Percentiles rank a stretch among this genome's conserved stretches.
Conservation (phyloP, 352 stramenopile genomes). For the Globisporangium acanthophoron region DNA sequence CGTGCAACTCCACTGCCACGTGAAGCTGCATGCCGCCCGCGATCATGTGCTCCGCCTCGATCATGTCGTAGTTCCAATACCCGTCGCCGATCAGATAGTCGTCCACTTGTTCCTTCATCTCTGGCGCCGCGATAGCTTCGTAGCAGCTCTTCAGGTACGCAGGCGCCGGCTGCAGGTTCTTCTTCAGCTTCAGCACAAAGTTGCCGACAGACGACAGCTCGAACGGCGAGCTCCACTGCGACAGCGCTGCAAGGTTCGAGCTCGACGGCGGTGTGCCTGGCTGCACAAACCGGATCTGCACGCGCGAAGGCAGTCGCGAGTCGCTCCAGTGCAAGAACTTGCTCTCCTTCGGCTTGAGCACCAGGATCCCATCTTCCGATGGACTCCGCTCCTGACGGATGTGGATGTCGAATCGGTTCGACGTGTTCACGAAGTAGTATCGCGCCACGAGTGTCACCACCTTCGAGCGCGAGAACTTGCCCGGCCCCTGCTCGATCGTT, state of each 20-base stretch:
- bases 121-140: constrained; percentile 20
- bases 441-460: constrained; percentile 75
- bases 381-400: constrained; percentile 58
- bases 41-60: constrained; percentile 30
- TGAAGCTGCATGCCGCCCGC: constrained; percentile 50
- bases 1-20: constrained; percentile 72
- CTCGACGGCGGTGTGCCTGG: constrained; percentile 14
- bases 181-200: constrained; percentile 70
- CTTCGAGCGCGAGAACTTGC: constrained; percentile 68
- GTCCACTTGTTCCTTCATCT: constrained; percentile 26
- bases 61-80: constrained; percentile 27
- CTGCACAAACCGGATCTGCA: constrained; percentile 70
- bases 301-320: constrained; percentile 46
- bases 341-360: constrained; percentile 49
- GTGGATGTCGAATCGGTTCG: constrained; percentile 51
- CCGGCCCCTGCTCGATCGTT: constrained; percentile 77
- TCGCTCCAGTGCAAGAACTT: constrained; percentile 80
- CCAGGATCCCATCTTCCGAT: constrained; percentile 26
- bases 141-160: constrained; percentile 35
- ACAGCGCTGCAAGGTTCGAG: constrained; percentile 17
- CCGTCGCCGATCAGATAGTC: constrained; percentile 26
- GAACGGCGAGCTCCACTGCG: constrained; percentile 75
- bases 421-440: constrained; percentile 82
- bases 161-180: constrained; percentile 40
- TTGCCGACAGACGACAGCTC: constrained; percentile 77